Evolutionary conservation across 2,329 filamentous ascomycete genomes (phyloP), one percentile per base, ranked within the genome.

Genomic region (Fusarium devonianum): DNA sequence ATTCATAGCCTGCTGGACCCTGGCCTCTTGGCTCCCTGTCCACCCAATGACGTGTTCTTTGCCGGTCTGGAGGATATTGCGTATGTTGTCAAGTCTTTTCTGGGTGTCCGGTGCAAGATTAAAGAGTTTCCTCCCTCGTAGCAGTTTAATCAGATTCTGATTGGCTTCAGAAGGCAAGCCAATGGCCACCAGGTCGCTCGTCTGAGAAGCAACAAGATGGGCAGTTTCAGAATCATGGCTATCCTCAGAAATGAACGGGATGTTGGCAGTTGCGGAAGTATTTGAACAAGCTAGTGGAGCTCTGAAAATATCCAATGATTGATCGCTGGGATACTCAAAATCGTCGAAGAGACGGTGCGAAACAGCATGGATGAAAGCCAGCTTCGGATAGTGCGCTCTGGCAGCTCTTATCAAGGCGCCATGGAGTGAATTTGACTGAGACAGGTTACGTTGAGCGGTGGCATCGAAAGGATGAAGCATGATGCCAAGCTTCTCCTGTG

Each of bases 31-130:
- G n/a, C 36, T 40, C 2, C 7, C 12, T 2, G n/a, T 23, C 50
- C 50, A 53, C 4, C 19, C 21, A 2, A 53, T 34, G 4, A 53
- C 22, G 13, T 53, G 36, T 13, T 53, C 50, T 6, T 53, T 53
- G 3, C 48, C 50, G 6, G 34, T 34, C 12, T n/a, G 33, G 5
- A 53, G 51, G 2, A 23, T 36, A 12, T 18, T 10, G 6, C 23
- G 34, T 3, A 53, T 53, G 16, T 28, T 5, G 0, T 17, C 4
- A 0, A 18, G 22, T 5, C 5, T 14, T n/a, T 33, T 28, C 2
- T 25, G 0, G 0, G 13, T 19, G 10, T n/a, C 1, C 1, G 5
- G 3, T 9, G 3, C 2, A 3, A 33, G 4, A 25, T 3, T 5
- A 5, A 12, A 7, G 2, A 9, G 10, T 11, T 12, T 17, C 11